phyloP scores from a whole-genome alignment of 2,329 filamentous ascomycete species.

The Pezicula carpinea region DNA sequence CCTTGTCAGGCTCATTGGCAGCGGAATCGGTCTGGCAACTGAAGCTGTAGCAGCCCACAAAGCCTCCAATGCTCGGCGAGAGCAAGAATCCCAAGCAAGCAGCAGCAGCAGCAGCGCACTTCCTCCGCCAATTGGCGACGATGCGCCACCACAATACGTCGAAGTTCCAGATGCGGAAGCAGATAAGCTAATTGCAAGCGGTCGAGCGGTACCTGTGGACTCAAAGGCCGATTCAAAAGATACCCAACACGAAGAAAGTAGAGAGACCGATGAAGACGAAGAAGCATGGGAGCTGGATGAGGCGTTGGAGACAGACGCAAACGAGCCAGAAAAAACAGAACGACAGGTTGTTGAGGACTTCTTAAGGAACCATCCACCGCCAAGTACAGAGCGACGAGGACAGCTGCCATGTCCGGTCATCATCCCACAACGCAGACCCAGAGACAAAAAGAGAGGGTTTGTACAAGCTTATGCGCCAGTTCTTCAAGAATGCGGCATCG shows the following conservation, averaged over 20 bases:
- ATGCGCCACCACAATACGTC: slow-evolving; percentile 18
- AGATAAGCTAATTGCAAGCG: slow-evolving; percentile 13
- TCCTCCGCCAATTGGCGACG: background rate
- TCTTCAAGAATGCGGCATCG: slow-evolving; percentile 40
- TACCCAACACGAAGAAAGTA: background rate
- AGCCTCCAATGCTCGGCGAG: slow-evolving; percentile 5
- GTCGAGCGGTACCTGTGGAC: slow-evolving; percentile 13
- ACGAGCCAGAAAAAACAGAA: background rate
- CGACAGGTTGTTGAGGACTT: slow-evolving; percentile 12
- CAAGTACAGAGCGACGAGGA: slow-evolving; percentile 3
- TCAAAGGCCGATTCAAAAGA: slow-evolving; percentile 6
- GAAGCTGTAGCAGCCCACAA: slow-evolving; percentile 16
- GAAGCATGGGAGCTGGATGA: slow-evolving; percentile 23
- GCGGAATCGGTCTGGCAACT: slow-evolving; percentile 22
- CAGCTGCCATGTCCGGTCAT: slow-evolving; percentile 40
- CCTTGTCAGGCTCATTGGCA: slow-evolving; percentile 19
- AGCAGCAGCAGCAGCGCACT: slow-evolving; percentile 7
- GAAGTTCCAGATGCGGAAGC: slow-evolving; percentile 15
- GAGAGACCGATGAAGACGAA: slow-evolving; percentile 16
- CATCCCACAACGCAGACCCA: slow-evolving; percentile 46
- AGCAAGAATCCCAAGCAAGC: slow-evolving; percentile 9
- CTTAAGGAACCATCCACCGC: slow-evolving; percentile 14
- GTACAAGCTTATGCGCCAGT: slow-evolving; percentile 47
- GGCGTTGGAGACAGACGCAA: slow-evolving; percentile 8
- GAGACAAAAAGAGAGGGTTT: slow-evolving; percentile 43